These are phyloP conservation scores for Mollisia scopiformis DNA, from an alignment of 2,329 filamentous ascomycete species.

Conservation along the genomic window DNA sequence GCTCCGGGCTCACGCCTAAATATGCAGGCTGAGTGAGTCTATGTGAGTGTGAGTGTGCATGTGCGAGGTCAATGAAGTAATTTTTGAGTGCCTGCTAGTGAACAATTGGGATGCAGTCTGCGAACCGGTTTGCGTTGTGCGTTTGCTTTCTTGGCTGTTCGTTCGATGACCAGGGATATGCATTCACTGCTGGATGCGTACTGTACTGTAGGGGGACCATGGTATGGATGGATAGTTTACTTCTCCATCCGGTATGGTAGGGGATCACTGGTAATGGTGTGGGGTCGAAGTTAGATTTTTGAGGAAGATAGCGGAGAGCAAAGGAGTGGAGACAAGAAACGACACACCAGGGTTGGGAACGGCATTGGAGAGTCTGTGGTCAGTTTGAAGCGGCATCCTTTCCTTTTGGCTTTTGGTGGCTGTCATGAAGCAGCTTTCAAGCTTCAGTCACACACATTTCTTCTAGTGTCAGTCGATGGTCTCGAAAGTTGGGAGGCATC, in stretches of 20 bases:
- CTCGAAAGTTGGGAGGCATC: too few relatives aligned
- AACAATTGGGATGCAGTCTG: slow-evolving; percentile 1
- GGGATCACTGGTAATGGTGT: too few relatives aligned
- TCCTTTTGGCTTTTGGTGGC: not conserved
- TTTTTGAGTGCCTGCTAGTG: too few relatives aligned
- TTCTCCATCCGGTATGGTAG: not conserved
- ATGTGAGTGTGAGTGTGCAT: too few relatives aligned
- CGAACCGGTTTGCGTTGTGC: slow-evolving; percentile 1
- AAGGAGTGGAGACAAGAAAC: not conserved
- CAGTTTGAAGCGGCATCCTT: not conserved
- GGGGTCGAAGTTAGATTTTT: not conserved
- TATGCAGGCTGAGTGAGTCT: slow-evolving; percentile 23
- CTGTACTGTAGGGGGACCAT: too few relatives aligned
- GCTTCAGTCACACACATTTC: too few relatives aligned
- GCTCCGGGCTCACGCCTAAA: slow-evolving; percentile 23
- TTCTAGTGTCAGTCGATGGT: too few relatives aligned
- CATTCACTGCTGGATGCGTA: not conserved
- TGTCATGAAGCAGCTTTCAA: not conserved
- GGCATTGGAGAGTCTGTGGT: too few relatives aligned
- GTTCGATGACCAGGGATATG: not conserved
- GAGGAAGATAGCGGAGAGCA: not conserved
- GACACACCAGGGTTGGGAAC: not conserved
- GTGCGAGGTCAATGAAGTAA: too few relatives aligned
- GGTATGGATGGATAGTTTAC: not conserved
- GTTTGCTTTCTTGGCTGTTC: not conserved